Conservation (phyloP, 257 asterid species). For the Nicotiana noctiflora region DNA sequence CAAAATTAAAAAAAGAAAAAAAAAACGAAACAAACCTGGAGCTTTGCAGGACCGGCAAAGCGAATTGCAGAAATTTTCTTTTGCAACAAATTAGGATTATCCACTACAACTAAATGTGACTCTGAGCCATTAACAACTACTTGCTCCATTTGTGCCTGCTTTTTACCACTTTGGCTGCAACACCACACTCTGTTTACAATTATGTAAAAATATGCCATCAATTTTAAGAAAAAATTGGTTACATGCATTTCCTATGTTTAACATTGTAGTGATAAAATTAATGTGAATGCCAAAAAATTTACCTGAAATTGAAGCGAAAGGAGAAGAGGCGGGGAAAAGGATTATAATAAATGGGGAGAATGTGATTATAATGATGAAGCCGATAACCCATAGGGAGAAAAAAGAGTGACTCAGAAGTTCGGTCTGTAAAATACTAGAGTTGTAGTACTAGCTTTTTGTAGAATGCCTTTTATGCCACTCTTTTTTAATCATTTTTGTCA, state of each 20-base stretch:
- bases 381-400: conserved; percentile 27
- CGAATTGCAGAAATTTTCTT: conserved; percentile 52
- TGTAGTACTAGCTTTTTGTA: background rate
- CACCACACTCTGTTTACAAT: conserved; percentile 14
- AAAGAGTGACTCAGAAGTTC: background rate
- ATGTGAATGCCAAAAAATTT: background rate
- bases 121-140: conserved; percentile 49
- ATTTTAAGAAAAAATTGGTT: background rate
- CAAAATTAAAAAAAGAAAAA: background rate
- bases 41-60: conserved; percentile 53
- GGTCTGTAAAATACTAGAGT: background rate
- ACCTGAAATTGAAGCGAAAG: conserved; percentile 7
- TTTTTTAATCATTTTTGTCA: background rate
- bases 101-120: conserved; percentile 50
- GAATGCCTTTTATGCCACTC: background rate
- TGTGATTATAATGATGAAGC: conserved; percentile 17
- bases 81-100: conserved; percentile 40
- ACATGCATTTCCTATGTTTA: background rate
- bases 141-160: conserved; percentile 46
- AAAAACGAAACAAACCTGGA: conserved; percentile 45
- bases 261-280: background rate
- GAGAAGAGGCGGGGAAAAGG: conserved; percentile 22
- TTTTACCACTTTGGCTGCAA: conserved; percentile 22
- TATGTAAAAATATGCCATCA: background rate
- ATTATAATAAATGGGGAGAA: conserved; percentile 10